Evolutionary conservation across 108 stramenopile genomes (phyloP).

Genomic region (Nitzschia inconspicua): DNA sequence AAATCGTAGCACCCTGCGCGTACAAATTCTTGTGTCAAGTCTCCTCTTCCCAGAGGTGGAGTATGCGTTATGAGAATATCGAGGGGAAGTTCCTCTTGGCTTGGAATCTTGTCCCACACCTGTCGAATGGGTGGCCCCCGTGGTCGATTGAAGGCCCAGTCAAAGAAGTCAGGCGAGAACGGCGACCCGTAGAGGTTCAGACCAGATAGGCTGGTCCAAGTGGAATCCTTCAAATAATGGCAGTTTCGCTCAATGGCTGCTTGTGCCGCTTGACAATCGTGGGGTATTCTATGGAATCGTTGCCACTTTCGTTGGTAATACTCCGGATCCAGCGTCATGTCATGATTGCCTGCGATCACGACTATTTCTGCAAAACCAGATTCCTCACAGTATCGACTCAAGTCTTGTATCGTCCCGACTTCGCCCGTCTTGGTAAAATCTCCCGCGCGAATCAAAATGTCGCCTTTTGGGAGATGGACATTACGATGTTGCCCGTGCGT

Average conservation of each 20-base stretch:
- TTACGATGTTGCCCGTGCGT: conserved; percentile 47
- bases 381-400: conserved; percentile 25
- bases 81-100: too few species aligned
- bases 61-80: conserved; percentile 58
- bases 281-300: too few species aligned
- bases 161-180: conserved; percentile 30
- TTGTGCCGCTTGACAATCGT: too few species aligned
- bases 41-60: conserved; percentile 52
- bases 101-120: conserved; percentile 48
- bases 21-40: too few species aligned
- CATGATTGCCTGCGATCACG: conserved; percentile 64
- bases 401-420: conserved; percentile 21
- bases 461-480: conserved; percentile 29
- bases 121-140: conserved; percentile 26
- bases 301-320: conserved; percentile 22
- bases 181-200: conserved; percentile 28
- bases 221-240: too few species aligned
- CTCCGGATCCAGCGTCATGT: conserved; percentile 36
- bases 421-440: conserved; percentile 48
- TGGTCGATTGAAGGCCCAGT: conserved; percentile 53
- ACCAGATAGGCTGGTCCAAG: not conserved
- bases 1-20: conserved; percentile 46
- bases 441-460: conserved; percentile 53
- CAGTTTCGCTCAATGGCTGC: too few species aligned
- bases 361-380: conserved; percentile 27